Evolutionary conservation across 805 yeast genomes (phyloP).

Genomic region (Monosporozyma siamensis): DNA sequence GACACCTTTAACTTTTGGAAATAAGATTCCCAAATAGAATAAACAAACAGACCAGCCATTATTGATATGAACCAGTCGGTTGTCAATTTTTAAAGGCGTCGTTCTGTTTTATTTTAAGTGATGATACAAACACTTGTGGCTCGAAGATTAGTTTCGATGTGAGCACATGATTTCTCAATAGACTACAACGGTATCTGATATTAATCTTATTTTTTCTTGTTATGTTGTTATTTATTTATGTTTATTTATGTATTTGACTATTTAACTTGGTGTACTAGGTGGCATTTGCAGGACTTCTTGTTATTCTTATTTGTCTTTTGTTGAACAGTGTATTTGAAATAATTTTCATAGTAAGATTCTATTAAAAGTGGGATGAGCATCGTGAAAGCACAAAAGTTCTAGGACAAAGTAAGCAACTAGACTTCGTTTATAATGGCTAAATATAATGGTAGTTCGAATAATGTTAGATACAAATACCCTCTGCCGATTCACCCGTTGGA

Average conservation of each 20-base stretch:
- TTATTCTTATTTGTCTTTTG: no score
- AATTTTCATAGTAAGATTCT: no score
- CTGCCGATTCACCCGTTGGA: constrained; percentile 45
- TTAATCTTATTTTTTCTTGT: not conserved
- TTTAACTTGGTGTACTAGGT: no score
- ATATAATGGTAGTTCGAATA: constrained; percentile 16
- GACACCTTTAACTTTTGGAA: no score
- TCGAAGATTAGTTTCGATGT: constrained; percentile 43
- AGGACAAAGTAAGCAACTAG: not conserved
- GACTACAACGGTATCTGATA: constrained; percentile 98
- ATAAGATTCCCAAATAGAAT: no score
- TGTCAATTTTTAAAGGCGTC: not conserved
- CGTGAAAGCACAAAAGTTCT: not conserved
- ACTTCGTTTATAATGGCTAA: constrained; percentile 25
- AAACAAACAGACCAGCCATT: no score
- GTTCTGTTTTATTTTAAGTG: constrained; percentile 10
- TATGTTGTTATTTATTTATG: no score
- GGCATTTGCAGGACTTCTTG: no score
- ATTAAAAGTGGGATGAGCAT: not conserved
- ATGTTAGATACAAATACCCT: constrained; percentile 38
- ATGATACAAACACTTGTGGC: constrained; percentile 32
- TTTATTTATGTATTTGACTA: no score
- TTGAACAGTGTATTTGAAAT: no score
- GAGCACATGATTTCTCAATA: constrained; percentile 69
- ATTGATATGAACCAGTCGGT: not conserved